These are phyloP conservation scores for Helichrysum umbraculigerum DNA, from an alignment of 129 eudicot species.

Conservation along the genomic window DNA sequence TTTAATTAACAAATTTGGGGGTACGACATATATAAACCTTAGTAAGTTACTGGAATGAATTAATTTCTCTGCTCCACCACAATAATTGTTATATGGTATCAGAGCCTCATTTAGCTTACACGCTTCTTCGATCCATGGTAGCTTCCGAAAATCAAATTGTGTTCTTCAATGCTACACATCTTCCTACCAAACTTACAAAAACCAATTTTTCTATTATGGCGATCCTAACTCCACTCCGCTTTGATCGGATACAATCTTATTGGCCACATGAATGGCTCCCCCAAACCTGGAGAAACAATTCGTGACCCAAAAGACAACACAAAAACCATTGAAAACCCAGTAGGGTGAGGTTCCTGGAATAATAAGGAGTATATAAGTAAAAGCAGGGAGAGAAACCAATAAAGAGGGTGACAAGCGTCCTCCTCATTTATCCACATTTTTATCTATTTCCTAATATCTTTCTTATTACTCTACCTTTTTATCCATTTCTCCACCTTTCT, in stretches of 20 bases:
- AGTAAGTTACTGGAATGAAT: too few species aligned
- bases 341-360: too few species aligned
- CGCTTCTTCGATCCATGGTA: constrained; percentile 2
- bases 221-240: constrained; percentile 11
- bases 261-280: background rate
- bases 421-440: too few species aligned
- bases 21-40: too few species aligned
- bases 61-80: too few species aligned
- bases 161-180: constrained; percentile 14
- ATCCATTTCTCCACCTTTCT: too few species aligned
- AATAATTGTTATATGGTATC: background rate
- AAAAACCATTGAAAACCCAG: background rate
- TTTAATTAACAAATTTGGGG: too few species aligned
- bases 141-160: background rate
- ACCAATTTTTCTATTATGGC: background rate
- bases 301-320: background rate
- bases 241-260: constrained; percentile 2
- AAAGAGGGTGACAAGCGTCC: too few species aligned
- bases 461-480: too few species aligned
- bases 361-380: too few species aligned
- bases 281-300: background rate
- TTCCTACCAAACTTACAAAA: constrained; percentile 14
- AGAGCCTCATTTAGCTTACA: background rate
- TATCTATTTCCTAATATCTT: too few species aligned
- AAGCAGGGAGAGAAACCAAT: too few species aligned